Evolutionary conservation across 768 basidiomycete genomes (phyloP), one percentile per base, ranked within the genome.

Genomic region (Crepidotus variabilis): DNA sequence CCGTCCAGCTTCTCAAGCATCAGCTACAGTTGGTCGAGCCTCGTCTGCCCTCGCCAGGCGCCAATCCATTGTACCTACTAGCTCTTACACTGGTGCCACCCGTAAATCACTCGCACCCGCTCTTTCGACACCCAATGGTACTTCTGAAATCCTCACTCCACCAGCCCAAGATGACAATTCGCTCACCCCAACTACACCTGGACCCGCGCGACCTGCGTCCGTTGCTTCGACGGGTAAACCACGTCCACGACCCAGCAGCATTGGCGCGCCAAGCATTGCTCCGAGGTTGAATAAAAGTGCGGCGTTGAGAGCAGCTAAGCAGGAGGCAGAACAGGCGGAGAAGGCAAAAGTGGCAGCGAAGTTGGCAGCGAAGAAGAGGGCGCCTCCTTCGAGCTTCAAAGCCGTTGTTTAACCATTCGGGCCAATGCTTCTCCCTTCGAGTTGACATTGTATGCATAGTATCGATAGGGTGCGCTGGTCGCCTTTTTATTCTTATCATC

Each of bases 241-340:
- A 1, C 72, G 74, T 47, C 79, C 81, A 3, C 84, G 86, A 18
- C 83, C 79, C 2, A 82, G 81, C 65, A 86, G 85, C 62, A 63
- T 77, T 46, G 73, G 72, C 51, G 75, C 78, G 1, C 89, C 91
- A 1, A 75, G 78, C 3, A 88, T 92, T 57, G 68, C 70, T 8
- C 92, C 91, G 7, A 77, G 88, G 53, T 81, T 76, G 58, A 94
- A 94, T 69, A 84, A 79, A 68, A 91, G 86, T 62, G 90, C 92
- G 2, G 71, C 82, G 6, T 67, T 93, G 53, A 78, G 90, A 21
- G 82, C 77, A 10, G 86, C 85, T 58, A 91, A 91, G 74, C 76
- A 82, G 72, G 86, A 81, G 57, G 76, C 75, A 32, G 79, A 80
- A 63, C 70, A 72, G n/a, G 69, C 69, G 1, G 73, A 75, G 4